Percentiles rank a stretch among this genome's conserved stretches.
These are phyloP conservation scores for Coemansia sp. DNA, from an alignment of 192 early-diverging fungal species.

Conservation along the genomic window DNA sequence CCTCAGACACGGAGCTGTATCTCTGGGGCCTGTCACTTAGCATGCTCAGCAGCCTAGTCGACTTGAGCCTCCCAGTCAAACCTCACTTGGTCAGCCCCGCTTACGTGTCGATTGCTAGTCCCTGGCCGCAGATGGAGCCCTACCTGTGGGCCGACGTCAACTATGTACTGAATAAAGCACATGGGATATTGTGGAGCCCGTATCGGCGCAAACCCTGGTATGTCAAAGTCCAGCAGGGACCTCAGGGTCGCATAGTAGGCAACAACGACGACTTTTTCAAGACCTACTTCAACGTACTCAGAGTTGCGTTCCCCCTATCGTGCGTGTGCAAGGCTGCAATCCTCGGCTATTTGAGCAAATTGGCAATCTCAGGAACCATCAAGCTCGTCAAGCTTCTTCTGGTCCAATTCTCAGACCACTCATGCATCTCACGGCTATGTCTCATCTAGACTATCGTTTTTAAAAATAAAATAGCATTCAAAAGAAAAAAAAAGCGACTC, in stretches of 20 bases:
- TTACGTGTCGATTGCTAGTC: slow-evolving; percentile 35
- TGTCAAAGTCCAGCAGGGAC: slow-evolving; percentile 4
- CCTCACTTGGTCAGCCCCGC: not conserved
- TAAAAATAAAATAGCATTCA: not conserved
- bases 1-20: slow-evolving; percentile 31
- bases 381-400: not conserved
- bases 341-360: slow-evolving; percentile 1
- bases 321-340: slow-evolving; percentile 15
- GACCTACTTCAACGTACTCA: slow-evolving; percentile 19
- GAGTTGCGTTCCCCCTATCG: slow-evolving; percentile 22
- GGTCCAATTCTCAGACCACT: not conserved
- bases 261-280: slow-evolving; percentile 26
- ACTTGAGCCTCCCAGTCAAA: slow-evolving; percentile 29
- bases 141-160: slow-evolving; percentile 44
- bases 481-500: not conserved
- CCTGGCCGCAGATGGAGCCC: slow-evolving; percentile 46
- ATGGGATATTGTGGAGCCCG: slow-evolving; percentile 21
- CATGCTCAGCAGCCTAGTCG: slow-evolving; percentile 38
- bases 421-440: not conserved
- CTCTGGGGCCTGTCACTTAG: slow-evolving; percentile 51
- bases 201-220: slow-evolving; percentile 39
- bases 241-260: slow-evolving; percentile 12
- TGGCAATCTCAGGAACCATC: not conserved
- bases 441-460: not conserved
- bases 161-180: slow-evolving; percentile 15